These are phyloP conservation scores for Ophiostoma piceae DNA, from an alignment of 2,329 filamentous ascomycete genomes.

Conservation along the genomic window DNA sequence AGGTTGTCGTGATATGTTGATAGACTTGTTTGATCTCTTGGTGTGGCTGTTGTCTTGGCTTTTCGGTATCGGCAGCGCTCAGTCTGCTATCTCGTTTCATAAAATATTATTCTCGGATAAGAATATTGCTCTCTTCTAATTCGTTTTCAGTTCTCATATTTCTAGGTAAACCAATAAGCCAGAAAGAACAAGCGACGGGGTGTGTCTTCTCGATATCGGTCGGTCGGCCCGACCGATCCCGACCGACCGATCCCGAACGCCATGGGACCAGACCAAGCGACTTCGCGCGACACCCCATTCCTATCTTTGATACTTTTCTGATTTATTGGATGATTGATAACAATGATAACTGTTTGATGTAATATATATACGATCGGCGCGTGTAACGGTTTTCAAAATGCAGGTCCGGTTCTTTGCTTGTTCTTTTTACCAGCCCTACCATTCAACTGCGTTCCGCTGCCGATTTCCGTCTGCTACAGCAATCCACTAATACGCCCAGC, in stretches of 20 bases:
- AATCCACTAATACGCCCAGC: background rate
- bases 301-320: background rate
- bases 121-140: background rate
- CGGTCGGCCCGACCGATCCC: background rate
- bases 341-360: background rate
- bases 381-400: background rate
- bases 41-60: background rate
- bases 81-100: background rate
- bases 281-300: background rate
- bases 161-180: background rate
- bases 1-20: background rate
- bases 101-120: no score
- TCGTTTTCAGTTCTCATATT: background rate
- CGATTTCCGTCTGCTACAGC: background rate
- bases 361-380: background rate
- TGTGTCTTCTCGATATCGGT: background rate
- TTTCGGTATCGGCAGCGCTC: background rate
- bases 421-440: background rate
- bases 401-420: background rate
- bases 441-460: background rate
- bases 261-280: background rate
- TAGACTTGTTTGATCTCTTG: background rate
- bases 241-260: background rate
- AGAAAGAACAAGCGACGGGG: background rate
- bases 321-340: background rate